These are phyloP conservation scores for Candida andamanensis DNA, from an alignment of 805 yeast genomes.

Conservation along the genomic window DNA sequence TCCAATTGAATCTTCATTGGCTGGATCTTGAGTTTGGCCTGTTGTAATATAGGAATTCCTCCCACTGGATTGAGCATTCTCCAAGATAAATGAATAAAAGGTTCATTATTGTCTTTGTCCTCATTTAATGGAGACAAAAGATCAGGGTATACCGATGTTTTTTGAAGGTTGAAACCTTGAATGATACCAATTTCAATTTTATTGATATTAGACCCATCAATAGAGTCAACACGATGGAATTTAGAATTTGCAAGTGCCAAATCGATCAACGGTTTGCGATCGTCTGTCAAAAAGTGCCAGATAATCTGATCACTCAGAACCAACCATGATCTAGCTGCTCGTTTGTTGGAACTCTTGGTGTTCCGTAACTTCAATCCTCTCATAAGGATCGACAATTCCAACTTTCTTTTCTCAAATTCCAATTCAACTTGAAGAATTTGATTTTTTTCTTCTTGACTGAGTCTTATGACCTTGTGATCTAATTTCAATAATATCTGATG, in stretches of 20 bases:
- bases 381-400: slow-evolving; percentile 33
- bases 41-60: slow-evolving; percentile 77
- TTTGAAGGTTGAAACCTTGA: slow-evolving; percentile 63
- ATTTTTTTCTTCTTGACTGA: slow-evolving; percentile 16
- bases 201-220: slow-evolving; percentile 66
- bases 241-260: slow-evolving; percentile 57
- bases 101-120: slow-evolving; percentile 12
- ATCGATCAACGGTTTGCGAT: slow-evolving; percentile 62
- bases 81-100: slow-evolving; percentile 47
- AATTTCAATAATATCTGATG: slow-evolving; percentile 35
- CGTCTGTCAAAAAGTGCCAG: slow-evolving; percentile 61
- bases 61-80: slow-evolving; percentile 82
- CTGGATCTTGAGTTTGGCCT: slow-evolving; percentile 52
- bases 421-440: slow-evolving; percentile 21
- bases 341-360: slow-evolving; percentile 16
- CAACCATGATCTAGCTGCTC: slow-evolving; percentile 20
- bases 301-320: slow-evolving; percentile 58
- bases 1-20: slow-evolving; percentile 75
- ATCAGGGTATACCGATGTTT: slow-evolving; percentile 61
- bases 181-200: slow-evolving; percentile 53
- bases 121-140: slow-evolving; percentile 48
- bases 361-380: slow-evolving; percentile 22
- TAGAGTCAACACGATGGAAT: slow-evolving; percentile 56
- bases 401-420: slow-evolving; percentile 27
- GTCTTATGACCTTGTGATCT: slow-evolving; percentile 25